phyloP scores from a whole-genome alignment of 2,329 filamentous ascomycete species.

The Mycosphaerella arachidis region DNA sequence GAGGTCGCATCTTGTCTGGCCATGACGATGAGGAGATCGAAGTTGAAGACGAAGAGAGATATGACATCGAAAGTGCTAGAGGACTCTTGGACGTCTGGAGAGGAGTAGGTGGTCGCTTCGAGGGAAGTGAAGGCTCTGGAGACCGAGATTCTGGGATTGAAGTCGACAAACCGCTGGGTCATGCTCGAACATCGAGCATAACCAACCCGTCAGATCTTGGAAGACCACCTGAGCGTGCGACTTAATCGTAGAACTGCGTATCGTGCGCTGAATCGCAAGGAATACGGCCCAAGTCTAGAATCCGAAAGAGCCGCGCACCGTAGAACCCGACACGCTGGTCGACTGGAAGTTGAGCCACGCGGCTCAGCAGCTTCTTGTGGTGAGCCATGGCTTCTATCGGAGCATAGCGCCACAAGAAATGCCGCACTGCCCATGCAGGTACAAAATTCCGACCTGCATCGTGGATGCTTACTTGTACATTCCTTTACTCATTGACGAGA shows the following conservation, averaged over 20 bases:
- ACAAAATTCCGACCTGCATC: neutral
- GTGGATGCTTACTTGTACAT: neutral
- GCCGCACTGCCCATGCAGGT: neutral
- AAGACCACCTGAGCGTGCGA: conserved; percentile 13
- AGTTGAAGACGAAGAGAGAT: conserved; percentile 19
- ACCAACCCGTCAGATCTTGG: conserved; percentile 12
- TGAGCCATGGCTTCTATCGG: neutral
- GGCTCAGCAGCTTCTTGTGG: neutral
- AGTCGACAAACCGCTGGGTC: conserved; percentile 22
- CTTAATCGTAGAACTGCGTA: neutral
- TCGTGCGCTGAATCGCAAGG: neutral
- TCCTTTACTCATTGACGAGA: neutral
- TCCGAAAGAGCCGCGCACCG: neutral
- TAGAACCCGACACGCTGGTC: neutral
- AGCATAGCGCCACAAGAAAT: neutral
- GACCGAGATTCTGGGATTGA: conserved; percentile 34
- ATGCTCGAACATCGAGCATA: conserved; percentile 7
- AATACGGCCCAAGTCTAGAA: neutral
- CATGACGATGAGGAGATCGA: conserved; percentile 44
- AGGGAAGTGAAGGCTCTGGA: conserved; percentile 23
- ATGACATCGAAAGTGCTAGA: conserved; percentile 22
- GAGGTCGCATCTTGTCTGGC: conserved; percentile 69
- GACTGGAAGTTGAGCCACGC: neutral
- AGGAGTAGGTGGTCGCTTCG: conserved; percentile 16
- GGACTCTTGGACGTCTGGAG: conserved; percentile 28